These are phyloP conservation scores for Filobasidium floriforme DNA, from an alignment of 768 basidiomycete species.

Conservation along the genomic window DNA sequence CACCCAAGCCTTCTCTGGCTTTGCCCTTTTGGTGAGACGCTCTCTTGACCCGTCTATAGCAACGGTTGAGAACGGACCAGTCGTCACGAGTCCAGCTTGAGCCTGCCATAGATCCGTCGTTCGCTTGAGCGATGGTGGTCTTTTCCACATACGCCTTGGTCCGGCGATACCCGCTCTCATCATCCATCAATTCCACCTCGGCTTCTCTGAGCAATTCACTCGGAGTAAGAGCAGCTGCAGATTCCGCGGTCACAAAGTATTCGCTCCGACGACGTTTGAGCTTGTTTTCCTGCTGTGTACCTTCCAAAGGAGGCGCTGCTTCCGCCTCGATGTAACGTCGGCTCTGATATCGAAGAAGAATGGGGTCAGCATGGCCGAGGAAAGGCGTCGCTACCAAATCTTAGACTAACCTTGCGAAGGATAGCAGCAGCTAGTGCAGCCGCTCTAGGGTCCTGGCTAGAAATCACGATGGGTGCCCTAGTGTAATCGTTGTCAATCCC, in stretches of 20 bases:
- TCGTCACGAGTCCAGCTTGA: neutral
- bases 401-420: neutral
- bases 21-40: neutral
- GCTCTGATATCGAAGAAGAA: neutral
- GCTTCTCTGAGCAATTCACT: neutral
- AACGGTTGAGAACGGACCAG: neutral
- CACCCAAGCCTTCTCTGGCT: neutral
- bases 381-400: too few species aligned
- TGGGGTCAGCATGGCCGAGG: too few species aligned
- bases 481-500: neutral
- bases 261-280: slow-evolving; percentile 1
- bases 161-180: neutral
- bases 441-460: slow-evolving; percentile 1
- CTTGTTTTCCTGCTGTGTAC: neutral
- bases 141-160: neutral
- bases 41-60: neutral
- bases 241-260: neutral
- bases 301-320: neutral
- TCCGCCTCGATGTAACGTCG: neutral
- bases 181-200: neutral
- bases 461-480: neutral
- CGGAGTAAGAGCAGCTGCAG: neutral
- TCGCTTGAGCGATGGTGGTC: neutral
- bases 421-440: slow-evolving; percentile 2
- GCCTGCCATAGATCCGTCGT: neutral